phyloP scores from a whole-genome alignment of 495 filamentous ascomycete genomes.

The Podospora tetraspora region DNA sequence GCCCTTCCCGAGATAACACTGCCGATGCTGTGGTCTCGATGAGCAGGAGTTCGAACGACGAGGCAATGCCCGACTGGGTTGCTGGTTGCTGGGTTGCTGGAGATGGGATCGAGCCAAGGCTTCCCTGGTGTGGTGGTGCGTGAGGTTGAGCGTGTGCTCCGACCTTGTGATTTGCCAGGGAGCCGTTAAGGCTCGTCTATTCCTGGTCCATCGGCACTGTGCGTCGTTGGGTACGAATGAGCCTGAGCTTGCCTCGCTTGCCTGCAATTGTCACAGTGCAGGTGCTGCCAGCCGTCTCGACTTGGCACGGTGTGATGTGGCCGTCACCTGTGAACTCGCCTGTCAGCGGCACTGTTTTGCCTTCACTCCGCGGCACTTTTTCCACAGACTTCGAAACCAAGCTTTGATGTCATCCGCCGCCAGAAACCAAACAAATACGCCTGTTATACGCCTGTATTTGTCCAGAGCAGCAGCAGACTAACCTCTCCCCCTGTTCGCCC shows the following conservation, averaged over 20 bases:
- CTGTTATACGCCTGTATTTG: neutral
- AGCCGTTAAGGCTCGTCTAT: neutral
- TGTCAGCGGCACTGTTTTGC: neutral
- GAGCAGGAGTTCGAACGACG: neutral
- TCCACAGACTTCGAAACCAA: neutral
- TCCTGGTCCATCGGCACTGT: constrained; percentile 2
- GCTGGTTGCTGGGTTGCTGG: neutral
- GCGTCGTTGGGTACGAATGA: constrained; percentile 9
- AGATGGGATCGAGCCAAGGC: neutral
- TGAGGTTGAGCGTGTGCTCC: constrained; percentile 1
- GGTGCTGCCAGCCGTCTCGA: neutral
- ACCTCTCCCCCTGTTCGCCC: neutral
- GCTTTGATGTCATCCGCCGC: neutral
- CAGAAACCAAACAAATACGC: neutral
- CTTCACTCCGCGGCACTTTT: neutral
- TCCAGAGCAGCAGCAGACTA: neutral
- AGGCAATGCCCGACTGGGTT: neutral
- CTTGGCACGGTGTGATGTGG: constrained; percentile 19
- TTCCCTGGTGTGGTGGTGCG: constrained; percentile 2
- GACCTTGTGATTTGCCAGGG: constrained; percentile 3
- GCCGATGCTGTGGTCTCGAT: neutral
- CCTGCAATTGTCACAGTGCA: constrained; percentile 10
- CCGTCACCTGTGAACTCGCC: neutral
- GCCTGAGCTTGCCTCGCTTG: neutral
- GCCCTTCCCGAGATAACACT: neutral